phyloP scores from a whole-genome alignment of 176 grass and related monocot genomes.

The Oryza glaberrima region DNA sequence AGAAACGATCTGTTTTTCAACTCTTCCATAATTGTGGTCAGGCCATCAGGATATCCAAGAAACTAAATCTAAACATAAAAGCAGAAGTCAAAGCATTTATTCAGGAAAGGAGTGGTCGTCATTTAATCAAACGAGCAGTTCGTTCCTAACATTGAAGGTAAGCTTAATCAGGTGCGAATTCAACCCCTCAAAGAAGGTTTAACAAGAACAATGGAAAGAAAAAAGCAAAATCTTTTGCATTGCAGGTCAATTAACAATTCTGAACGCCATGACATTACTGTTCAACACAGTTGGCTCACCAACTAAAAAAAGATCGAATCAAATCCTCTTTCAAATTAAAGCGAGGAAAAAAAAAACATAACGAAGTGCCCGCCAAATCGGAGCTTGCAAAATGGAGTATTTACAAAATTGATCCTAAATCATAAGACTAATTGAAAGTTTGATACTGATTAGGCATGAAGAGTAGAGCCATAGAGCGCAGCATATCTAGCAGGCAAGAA shows the following conservation, averaged over 20 bases:
- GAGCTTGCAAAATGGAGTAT: not conserved
- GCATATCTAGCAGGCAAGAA: not conserved
- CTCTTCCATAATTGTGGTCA: not conserved
- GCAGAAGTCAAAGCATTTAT: not conserved
- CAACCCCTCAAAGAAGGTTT: not conserved
- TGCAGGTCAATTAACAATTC: conserved; percentile 10
- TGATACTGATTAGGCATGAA: conserved; percentile 3
- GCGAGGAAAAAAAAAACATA: conserved; percentile 6
- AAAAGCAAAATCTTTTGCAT: conserved; percentile 29
- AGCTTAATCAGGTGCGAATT: not conserved
- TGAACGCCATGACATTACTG: not conserved
- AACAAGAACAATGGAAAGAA: conserved; percentile 12
- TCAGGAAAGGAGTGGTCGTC: not conserved
- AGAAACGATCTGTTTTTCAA: not conserved
- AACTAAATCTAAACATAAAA: not conserved
- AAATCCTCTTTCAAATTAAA: not conserved
- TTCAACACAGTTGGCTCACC: not conserved
- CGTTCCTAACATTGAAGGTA: not conserved
- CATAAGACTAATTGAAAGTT: not conserved
- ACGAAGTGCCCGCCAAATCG: conserved; percentile 16
- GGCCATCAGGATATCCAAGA: not conserved
- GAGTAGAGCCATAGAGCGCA: not conserved
- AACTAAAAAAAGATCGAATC: not conserved
- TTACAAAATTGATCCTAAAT: not conserved
- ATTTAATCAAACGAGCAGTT: not conserved